Evolutionary conservation across 1,139 yeast species (phyloP), one percentile per base, ranked within the genome.

Genomic region (Arxiozyma slooffiae): DNA sequence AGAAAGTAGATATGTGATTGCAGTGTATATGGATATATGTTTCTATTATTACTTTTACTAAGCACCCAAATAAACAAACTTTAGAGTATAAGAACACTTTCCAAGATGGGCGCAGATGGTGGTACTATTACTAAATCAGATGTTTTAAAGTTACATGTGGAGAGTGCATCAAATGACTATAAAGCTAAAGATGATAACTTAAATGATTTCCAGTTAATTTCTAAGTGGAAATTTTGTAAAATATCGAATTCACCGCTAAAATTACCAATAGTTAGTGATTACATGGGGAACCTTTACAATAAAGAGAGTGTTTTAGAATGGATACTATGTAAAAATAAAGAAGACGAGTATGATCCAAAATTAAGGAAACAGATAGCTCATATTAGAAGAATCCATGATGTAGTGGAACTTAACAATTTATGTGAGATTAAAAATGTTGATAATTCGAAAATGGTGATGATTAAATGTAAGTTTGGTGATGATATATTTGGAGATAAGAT

Each of bases 241-340:
- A 56, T 80, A 21, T 68, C 77, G 1, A 71, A 71, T 2, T 66
- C 67, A 22, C 64, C 62, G 11, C 67, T 80, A 21, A 59, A 54
- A 9, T 64, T 62, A 7, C 86, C 83, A 0, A 70, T 87, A 3
- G 86, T 84, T 7, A 78, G 89, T 34, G 96, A 88, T 67, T 83
- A 74, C 62, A 70, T 70, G 52, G 97, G 97, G 0, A 66, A 72
- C 38, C 60, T 89, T n/a, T 85, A 78, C 64, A 78, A 81, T 56
- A 86, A 85, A 57, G 89, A 84, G 54, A 71, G 82, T 38, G 66
- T 86, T 0, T 59, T 89, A 16, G 84, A 82, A 59, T 74, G 76
- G 62, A 63, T 85, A 18, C 63, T 84, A 3, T 26, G 69, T 69
- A 20, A 64, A n/a, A 51, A 55, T 39, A 52, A 55, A 46, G 62